phyloP scores from a whole-genome alignment of 2,329 filamentous ascomycete species.

The Diaporthe velutina region DNA sequence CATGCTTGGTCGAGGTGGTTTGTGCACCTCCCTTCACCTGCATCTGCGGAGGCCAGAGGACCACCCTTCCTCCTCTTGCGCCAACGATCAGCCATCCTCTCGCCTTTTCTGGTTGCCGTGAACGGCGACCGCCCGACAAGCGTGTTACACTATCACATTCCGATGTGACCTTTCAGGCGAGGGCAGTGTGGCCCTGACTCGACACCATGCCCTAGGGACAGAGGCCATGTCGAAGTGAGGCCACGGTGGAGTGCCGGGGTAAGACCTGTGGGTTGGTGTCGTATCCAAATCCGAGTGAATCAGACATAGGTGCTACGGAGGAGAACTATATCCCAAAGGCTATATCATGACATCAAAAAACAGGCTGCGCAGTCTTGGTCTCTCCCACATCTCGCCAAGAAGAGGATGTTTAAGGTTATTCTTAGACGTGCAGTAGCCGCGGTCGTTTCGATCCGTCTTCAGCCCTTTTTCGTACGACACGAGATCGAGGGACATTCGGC shows the following conservation, averaged over 20 bases:
- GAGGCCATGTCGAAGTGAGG: background rate
- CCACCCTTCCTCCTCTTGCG: background rate
- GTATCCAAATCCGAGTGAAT: background rate
- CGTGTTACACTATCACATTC: background rate
- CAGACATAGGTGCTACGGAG: no score
- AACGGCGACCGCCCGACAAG: background rate
- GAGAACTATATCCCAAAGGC: background rate
- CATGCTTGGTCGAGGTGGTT: background rate
- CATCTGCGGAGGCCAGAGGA: background rate
- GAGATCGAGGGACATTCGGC: background rate
- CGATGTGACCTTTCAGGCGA: slow-evolving; percentile 1
- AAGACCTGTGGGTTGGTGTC: background rate
- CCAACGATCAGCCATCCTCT: background rate
- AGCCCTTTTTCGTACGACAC: background rate
- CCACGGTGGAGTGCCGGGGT: slow-evolving; percentile 7
- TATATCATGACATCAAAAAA: background rate
- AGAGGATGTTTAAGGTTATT: slow-evolving; percentile 11
- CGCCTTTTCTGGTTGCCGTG: background rate
- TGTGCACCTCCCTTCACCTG: background rate
- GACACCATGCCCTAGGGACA: background rate
- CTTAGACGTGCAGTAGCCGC: background rate
- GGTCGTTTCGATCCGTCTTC: background rate
- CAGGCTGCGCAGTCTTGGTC: background rate
- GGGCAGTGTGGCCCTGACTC: slow-evolving; percentile 6
- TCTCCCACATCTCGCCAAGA: background rate